Base-by-base conservation (phyloP, 495 filamentous ascomycete species). In the Hyaloscypha variabilis region DNA sequence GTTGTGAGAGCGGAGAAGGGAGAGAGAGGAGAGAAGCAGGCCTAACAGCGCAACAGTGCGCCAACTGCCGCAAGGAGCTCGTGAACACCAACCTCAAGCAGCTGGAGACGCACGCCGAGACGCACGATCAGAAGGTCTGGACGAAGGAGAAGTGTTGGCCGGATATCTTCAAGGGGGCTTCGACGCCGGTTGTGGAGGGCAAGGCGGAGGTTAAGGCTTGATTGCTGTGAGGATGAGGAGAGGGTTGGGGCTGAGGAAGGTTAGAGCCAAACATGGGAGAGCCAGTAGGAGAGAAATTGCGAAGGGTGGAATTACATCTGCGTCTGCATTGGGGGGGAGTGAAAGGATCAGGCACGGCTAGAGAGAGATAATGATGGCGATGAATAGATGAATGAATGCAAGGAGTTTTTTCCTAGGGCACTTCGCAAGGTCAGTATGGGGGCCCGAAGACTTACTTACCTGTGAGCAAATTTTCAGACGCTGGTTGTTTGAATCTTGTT, bases 111-210 rank as follows among this genome's bases (percentile, higher is more conserved):
- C 77, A 79, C 62, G 77, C 76, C 19, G 68, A 68, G 63, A 78
- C 75, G 8, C 77, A 79, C 63, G 70, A 72, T 63, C 67, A 72
- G 46, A 71, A 74, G 65, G 13, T 67, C 11, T 79, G 77, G 77
- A 60, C 73, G 13, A 78, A 78, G 72, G 77, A 79, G 74, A 78
- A 78, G 71, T 79, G 77, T 71, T 79, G 72, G 72, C 77, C 77
- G 17, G 77, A 77, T 53, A 73, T 77, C 8, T 69, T 71, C 52
- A 58, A 56, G 53, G 66, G 26, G 30, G 50, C 25, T 30, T 58
- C 23, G 6, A 28, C n/a, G 25, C 21, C 28, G 55, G 55, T 8
- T 24, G 23, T 11, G 14, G 58, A 49, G 30, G 58, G n/a, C 8
- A 60, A 25, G 58, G 31, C 17, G 19, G 30, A 49, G 58, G 14